phyloP scores from a whole-genome alignment of 1,284 basidiomycete genomes.

The Agaricales sp. region DNA sequence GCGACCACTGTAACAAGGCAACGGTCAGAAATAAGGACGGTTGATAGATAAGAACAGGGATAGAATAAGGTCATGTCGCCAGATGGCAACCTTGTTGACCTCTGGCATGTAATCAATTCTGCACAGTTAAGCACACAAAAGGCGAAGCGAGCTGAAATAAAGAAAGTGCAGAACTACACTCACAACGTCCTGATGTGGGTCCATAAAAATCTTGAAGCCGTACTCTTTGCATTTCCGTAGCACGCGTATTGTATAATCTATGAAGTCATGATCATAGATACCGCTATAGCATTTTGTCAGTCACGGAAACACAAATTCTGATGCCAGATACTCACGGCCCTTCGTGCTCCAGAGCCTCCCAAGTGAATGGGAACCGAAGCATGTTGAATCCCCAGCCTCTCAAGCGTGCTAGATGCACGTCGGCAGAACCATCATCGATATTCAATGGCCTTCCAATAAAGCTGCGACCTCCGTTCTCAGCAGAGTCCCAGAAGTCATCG shows the following conservation, averaged over 20 bases:
- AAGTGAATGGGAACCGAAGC: slow-evolving; percentile 86
- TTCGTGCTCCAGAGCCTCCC: slow-evolving; percentile 90
- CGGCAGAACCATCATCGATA: slow-evolving; percentile 75
- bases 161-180: slow-evolving; percentile 23
- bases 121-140: too few species aligned
- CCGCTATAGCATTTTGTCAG: slow-evolving; percentile 41
- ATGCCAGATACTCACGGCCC: slow-evolving; percentile 68
- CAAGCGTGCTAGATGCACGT: slow-evolving; percentile 82
- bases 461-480: slow-evolving; percentile 61
- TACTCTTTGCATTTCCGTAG: slow-evolving; percentile 87
- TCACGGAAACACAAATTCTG: not conserved
- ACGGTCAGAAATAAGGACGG: not conserved
- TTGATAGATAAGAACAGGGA: slow-evolving; percentile 5
- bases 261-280: slow-evolving; percentile 85
- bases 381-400: slow-evolving; percentile 93
- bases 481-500: slow-evolving; percentile 84
- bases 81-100: not conserved
- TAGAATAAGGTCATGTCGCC: slow-evolving; percentile 1
- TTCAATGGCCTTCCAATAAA: slow-evolving; percentile 77
- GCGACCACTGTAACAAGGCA: slow-evolving; percentile 69
- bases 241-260: slow-evolving; percentile 86
- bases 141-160: not conserved
- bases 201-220: slow-evolving; percentile 93
- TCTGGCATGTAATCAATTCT: too few species aligned
- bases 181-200: slow-evolving; percentile 95